Evolutionary conservation across 805 yeast species (phyloP), one percentile per base, ranked within the genome.

Genomic region (Komagataella mondaviorum): DNA sequence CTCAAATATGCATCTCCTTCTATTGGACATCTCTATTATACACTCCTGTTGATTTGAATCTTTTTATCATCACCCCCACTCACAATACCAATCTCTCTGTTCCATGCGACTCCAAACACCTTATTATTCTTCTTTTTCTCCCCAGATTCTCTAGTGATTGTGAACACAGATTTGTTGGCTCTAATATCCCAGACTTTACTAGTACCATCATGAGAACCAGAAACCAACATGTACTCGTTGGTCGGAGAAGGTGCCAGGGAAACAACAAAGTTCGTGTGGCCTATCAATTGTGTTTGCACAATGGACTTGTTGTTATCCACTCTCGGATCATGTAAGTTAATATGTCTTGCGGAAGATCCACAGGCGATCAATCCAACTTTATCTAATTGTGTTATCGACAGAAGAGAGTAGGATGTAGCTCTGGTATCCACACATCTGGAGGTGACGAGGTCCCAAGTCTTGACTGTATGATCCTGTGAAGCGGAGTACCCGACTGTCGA

Each of bases 301-400:
- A 81, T 75, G 6, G 80, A 75, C 5, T 78, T 71, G 2, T 83
- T 73, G 0, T 79, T 66, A 23, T 66, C 68, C 2, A 75, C 75
- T 63, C 99, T 78, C 47, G 98, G 97, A 65, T 93, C 99, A 62
- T 88, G 95, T 55, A 93, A 72, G 51, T 89, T 83, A 56, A 93
- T 90, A 67, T 93, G 98, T 67, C 99, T 84, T n/a, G 97, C 97
- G 10, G 96, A 84, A 1, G 97, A 88, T n/a, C 99, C 99, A 52
- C 91, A 80, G 6, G 90, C 96, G 30, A 93, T 68, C 51, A 93
- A 71, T 55, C 86, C 78, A 51, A 83, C 70, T 49, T 77, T 72
- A 6, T 86, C 79, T 55, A 93, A 71, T 57, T 82, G 82, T 30
- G 81, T 72, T 24, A 90, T 67, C 0, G 96, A 86, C 47, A 90